Evolutionary conservation across 1,139 yeast genomes (phyloP), one percentile per base, ranked within the genome.

Genomic region (Candida anutae): DNA sequence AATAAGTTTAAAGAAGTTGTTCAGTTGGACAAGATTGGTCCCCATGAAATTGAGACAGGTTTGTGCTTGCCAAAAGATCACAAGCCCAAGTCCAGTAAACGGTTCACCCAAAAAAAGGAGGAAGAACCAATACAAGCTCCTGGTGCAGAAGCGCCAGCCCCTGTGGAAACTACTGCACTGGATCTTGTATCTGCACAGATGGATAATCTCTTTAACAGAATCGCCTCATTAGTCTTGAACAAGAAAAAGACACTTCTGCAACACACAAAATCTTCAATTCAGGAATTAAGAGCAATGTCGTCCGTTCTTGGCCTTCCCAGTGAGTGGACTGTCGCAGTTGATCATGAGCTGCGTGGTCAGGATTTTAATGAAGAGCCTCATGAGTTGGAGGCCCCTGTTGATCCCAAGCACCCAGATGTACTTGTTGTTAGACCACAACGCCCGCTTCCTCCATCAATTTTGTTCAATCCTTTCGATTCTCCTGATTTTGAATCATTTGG

Each of bases 31-130:
- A 53, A 47, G 9, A 33, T 69, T 8, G 60, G 65, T 0, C 75
- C 77, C 9, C 68, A 62, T 34, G 73, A 68, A 38, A 53, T 73
- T 19, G 77, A 72, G 39, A 45, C 50, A 14, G 78, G 77, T 1
- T 47, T 72, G 23, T 56, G 68, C 16, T 45, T 71, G 21, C 52
- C 55, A 9, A 5, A 15, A 9, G 14, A 23, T 1, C 13, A 21
- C 2, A 16, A 28, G 6, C 9, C 19, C 8, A 17, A 17, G 19
- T 17, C 19, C 10, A 17, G 10, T 10, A 17, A 17, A 17, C 8
- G 10, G 19, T 17, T 17, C 19, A 4, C 22, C 21, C 5, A 23
- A 23, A 4, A 28, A 25, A 15, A 27, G 22, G 15, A 13, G 8
- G 8, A 8, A 14, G 9, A 17, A 17, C 13, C 20, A 2, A 15